Percentiles rank a stretch among this genome's conserved stretches.
These are phyloP conservation scores for Sphaerostilbella broomeana DNA, from an alignment of 2,329 filamentous ascomycete species.

Conservation along the genomic window DNA sequence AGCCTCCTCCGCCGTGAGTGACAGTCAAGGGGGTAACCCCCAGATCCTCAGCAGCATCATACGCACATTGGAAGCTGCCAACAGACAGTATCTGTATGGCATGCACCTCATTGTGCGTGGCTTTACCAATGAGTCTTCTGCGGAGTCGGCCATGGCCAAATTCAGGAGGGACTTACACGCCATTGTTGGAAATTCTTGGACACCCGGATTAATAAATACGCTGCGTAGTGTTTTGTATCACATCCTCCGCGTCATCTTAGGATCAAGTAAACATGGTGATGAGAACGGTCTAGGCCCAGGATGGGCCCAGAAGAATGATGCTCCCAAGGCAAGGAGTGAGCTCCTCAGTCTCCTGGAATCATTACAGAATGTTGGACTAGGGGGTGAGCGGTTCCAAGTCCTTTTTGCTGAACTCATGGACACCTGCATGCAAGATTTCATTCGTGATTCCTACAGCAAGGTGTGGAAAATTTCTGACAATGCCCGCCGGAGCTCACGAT, in stretches of 20 bases:
- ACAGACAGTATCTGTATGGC: constrained; percentile 51
- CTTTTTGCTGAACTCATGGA: constrained; percentile 68
- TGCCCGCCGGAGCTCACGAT: constrained; percentile 14
- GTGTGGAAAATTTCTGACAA: constrained; percentile 43
- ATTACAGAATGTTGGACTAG: constrained; percentile 58
- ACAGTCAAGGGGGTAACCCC: constrained; percentile 33
- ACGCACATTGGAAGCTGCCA: constrained; percentile 52
- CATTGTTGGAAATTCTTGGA: constrained; percentile 57
- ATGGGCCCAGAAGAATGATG: constrained; percentile 18
- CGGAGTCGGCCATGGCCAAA: constrained; percentile 35
- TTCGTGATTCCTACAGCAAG: constrained; percentile 55
- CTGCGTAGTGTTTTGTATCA: constrained; percentile 48
- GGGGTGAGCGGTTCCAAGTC: constrained; percentile 62
- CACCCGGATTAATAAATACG: constrained; percentile 45
- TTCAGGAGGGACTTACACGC: constrained; percentile 59
- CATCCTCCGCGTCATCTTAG: constrained; percentile 45
- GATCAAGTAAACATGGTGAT: constrained; percentile 16
- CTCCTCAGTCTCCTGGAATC: constrained; percentile 52
- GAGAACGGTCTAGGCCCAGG: constrained; percentile 11
- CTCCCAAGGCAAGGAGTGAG: constrained; percentile 39
- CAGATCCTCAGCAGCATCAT: constrained; percentile 47
- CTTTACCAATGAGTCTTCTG: constrained; percentile 32
- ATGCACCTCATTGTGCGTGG: constrained; percentile 45
- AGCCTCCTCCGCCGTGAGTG: constrained; percentile 42
- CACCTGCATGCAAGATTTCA: constrained; percentile 55